Evolutionary conservation across 1,284 basidiomycete genomes (phyloP), one percentile per base, ranked within the genome.

Genomic region (Ustilago lituana): DNA sequence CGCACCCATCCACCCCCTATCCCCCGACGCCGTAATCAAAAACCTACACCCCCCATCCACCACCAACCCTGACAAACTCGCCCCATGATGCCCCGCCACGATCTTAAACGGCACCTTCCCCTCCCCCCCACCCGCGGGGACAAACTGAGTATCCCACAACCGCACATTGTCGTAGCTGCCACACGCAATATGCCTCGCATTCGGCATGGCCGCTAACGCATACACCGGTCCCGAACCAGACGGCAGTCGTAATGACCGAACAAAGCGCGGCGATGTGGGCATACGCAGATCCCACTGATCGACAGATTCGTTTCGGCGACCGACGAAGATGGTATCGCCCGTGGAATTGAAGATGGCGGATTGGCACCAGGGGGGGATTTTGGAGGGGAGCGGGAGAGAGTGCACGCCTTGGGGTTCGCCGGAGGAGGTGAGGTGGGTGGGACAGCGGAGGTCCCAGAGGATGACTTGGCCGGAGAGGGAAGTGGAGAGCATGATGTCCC

Each of bases 21-120:
- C 94, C 36, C 95, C 95, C 68, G 92, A 94, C 7, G 93, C 91
- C 75, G 91, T 92, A 59, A 95, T 88, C 76, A 98, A 86, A 83
- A 94, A 98, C 53, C 89, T 86, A 22, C 88, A 89, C 3, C 89
- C 90, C 27, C 90, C 87, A 84, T 98, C 95, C 43, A 98, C 86
- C 64, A 94, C 82, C 87, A 96, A 91, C 73, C 91, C 90, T 5
- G 93, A 95, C 15, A 97, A 87, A 61, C 89, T 91, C 2, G 93
- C 94, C 26, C 94, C 94, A 83, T 97, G 93, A 83, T 98, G 94
- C 0, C 95, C 95, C 5, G 94, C 91, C 33, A 98, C 92, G 65
- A 98, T 96, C 83, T 93, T 93, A 86, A 97, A 97, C 5, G 79
- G 76, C 9, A 80, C 78, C 52, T 72, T 80, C 40, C 68, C 66